Evolutionary conservation across 2,329 filamentous ascomycete species (phyloP).

Genomic region (Pestalotiopsis sp.): DNA sequence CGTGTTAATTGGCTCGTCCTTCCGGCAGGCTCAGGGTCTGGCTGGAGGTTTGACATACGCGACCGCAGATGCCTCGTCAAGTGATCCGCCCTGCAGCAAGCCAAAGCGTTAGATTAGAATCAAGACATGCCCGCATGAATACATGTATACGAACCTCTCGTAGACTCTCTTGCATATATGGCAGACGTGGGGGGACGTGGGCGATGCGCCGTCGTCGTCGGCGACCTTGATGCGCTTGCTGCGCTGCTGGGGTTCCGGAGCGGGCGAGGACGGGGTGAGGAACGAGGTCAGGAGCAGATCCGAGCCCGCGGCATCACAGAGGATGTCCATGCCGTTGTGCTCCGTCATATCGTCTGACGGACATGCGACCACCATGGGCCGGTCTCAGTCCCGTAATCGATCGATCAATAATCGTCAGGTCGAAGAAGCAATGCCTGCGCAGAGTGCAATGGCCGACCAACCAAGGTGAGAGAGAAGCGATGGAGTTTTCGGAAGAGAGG

Average conservation of each 20-base stretch:
- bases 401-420: background rate
- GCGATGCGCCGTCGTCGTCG: slow-evolving; percentile 15
- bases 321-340: slow-evolving; percentile 31
- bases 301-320: slow-evolving; percentile 31
- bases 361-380: background rate
- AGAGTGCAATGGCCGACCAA: background rate
- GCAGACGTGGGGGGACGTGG: slow-evolving; percentile 24
- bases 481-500: background rate
- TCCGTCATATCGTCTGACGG: slow-evolving; percentile 22
- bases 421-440: background rate
- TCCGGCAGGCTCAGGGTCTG: background rate
- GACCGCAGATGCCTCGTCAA: slow-evolving; percentile 31
- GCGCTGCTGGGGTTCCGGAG: slow-evolving; percentile 8
- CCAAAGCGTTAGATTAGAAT: background rate
- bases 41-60: slow-evolving; percentile 18
- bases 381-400: background rate
- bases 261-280: background rate
- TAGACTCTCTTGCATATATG: slow-evolving; percentile 31
- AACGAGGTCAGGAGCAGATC: slow-evolving; percentile 20
- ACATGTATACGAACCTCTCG: slow-evolving; percentile 22
- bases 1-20: background rate
- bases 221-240: slow-evolving; percentile 23
- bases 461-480: background rate
- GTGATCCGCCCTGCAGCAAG: slow-evolving; percentile 25
- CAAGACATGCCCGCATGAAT: background rate